Percentiles rank a stretch among this genome's conserved stretches.
phyloP scores from a whole-genome alignment of 169 alveolate species.

The Plasmodium sp. region DNA sequence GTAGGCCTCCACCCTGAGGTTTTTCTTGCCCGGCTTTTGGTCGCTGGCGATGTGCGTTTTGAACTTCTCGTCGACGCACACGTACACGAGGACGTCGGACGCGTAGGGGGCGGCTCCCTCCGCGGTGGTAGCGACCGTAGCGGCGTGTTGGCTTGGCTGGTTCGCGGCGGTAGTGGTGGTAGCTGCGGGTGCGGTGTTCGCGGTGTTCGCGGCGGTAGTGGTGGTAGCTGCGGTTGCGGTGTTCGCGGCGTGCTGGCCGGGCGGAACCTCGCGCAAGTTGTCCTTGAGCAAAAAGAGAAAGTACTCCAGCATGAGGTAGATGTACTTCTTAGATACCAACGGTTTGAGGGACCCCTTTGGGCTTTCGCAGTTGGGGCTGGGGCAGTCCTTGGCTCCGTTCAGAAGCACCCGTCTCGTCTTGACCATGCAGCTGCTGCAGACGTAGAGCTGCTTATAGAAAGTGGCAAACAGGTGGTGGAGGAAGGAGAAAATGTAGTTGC shows the following conservation, averaged over 20 bases:
- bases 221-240: not conserved
- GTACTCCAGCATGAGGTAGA: constrained; percentile 27
- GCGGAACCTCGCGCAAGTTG: constrained; percentile 17
- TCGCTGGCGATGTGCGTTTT: constrained; percentile 20
- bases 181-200: too few relatives aligned
- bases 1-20: constrained; percentile 20
- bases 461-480: constrained; percentile 35
- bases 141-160: not conserved
- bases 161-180: not conserved
- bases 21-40: not conserved
- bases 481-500: constrained; percentile 62
- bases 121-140: not conserved
- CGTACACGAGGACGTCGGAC: constrained; percentile 14
- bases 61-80: constrained; percentile 18
- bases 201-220: not conserved
- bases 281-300: constrained; percentile 33
- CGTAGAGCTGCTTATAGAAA: constrained; percentile 55
- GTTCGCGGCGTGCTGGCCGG: not conserved
- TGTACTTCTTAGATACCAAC: constrained; percentile 29
- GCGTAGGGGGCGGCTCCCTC: not conserved
- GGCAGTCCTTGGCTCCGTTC: constrained; percentile 74
- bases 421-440: constrained; percentile 28
- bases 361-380: constrained; percentile 74
- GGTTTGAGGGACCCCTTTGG: constrained; percentile 44
- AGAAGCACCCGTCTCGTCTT: constrained; percentile 76